Evolutionary conservation across 2,329 filamentous ascomycete species (phyloP).

Genomic region (Byssothecium circinans): DNA sequence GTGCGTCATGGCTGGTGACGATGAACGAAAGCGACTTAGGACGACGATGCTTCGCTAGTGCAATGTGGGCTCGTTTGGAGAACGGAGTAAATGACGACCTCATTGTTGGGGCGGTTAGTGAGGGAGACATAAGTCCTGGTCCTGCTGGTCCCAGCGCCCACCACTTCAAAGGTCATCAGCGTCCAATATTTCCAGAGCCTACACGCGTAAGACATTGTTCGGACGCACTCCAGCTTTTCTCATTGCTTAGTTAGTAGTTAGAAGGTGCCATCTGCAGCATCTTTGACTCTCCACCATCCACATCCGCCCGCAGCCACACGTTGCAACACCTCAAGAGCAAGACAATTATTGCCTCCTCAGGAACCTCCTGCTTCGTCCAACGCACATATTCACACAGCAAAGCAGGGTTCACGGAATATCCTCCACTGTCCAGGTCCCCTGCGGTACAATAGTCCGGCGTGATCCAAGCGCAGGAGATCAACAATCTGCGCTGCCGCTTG

Average conservation of each 20-base stretch:
- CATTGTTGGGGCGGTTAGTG: slow-evolving; percentile 1
- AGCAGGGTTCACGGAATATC: slow-evolving; percentile 32
- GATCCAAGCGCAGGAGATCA: slow-evolving; percentile 39
- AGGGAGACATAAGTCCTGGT: neutral
- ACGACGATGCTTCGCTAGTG: slow-evolving; percentile 8
- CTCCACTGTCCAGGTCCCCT: too few relatives aligned
- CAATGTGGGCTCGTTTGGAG: neutral
- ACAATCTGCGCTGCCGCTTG: slow-evolving; percentile 30
- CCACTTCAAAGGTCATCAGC: too few relatives aligned
- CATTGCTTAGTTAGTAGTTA: slow-evolving; percentile 1
- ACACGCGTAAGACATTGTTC: slow-evolving; percentile 9
- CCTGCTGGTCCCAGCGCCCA: neutral
- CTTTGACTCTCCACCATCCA: slow-evolving; percentile 22
- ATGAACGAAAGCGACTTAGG: neutral
- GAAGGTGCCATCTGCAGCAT: slow-evolving; percentile 11
- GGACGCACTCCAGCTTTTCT: slow-evolving; percentile 28
- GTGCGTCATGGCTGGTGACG: slow-evolving; percentile 20
- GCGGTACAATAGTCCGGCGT: slow-evolving; percentile 27
- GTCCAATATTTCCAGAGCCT: too few relatives aligned
- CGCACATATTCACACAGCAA: slow-evolving; percentile 9
- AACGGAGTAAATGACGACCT: slow-evolving; percentile 23
- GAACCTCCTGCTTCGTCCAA: slow-evolving; percentile 17
- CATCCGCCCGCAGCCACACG: slow-evolving; percentile 30
- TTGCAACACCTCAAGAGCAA: slow-evolving; percentile 27
- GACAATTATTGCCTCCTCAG: slow-evolving; percentile 21